Percentiles rank a stretch among this genome's conserved stretches.
Evolutionary conservation across 129 eudicot genomes (phyloP).

Genomic region (Tanacetum coccineum): DNA sequence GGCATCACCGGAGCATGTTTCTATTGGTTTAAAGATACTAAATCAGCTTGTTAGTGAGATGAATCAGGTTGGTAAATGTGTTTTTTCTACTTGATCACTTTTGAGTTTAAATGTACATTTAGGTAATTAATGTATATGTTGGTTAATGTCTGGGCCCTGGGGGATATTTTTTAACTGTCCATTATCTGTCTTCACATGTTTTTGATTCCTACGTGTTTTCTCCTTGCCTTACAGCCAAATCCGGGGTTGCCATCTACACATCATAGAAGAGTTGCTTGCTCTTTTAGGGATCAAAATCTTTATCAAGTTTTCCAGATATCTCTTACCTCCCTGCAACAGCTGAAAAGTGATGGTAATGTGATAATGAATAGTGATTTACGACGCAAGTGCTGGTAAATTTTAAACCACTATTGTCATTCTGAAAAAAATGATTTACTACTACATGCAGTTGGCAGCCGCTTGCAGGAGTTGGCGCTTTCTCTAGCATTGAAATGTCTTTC

Average conservation of each 20-base stretch:
- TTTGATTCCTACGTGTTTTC: neutral
- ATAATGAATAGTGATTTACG: no score
- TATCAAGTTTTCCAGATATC: constrained; percentile 91
- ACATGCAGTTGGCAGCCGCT: constrained; percentile 61
- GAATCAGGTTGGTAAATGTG: constrained; percentile 77
- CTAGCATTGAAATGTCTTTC: constrained; percentile 86
- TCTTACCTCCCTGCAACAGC: constrained; percentile 74
- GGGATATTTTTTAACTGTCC: neutral
- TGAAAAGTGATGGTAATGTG: constrained; percentile 74
- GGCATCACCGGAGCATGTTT: constrained; percentile 82
- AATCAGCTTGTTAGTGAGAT: constrained; percentile 95
- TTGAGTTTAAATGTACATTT: neutral
- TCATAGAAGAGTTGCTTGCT: constrained; percentile 85
- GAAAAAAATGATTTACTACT: constrained; percentile 8
- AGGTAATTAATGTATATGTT: neutral
- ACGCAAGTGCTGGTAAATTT: neutral
- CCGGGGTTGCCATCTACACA: constrained; percentile 94
- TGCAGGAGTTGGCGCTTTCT: constrained; percentile 93
- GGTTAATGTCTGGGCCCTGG: neutral
- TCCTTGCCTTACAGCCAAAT: constrained; percentile 59
- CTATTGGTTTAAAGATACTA: constrained; percentile 90
- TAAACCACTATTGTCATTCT: neutral
- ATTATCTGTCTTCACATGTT: neutral
- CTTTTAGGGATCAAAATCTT: constrained; percentile 82
- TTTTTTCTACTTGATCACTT: neutral